These are phyloP conservation scores for Oryza glaberrima DNA, from an alignment of 176 grass and related monocot genomes.

Conservation along the genomic window DNA sequence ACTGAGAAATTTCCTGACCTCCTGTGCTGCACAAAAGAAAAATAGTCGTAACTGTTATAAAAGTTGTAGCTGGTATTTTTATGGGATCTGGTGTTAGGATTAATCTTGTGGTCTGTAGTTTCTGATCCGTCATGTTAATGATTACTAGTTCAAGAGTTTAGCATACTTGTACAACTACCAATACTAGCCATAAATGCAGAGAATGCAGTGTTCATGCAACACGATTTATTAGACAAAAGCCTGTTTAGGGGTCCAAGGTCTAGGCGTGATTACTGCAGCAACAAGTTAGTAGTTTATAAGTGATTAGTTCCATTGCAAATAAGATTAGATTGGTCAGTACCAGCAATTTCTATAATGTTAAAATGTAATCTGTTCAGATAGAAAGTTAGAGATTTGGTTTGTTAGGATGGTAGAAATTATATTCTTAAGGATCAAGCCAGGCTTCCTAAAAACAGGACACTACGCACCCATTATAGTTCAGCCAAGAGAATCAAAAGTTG, in stretches of 20 bases:
- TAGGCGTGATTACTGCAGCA: no score
- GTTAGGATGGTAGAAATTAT: not conserved
- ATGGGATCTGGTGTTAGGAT: not conserved
- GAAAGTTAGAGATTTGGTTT: not conserved
- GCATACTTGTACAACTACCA: not conserved
- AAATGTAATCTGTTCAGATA: no score
- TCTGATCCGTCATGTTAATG: not conserved
- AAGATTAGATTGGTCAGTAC: no score
- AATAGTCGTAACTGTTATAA: not conserved
- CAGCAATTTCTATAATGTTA: no score
- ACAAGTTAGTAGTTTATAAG: no score
- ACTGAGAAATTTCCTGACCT: conserved; percentile 62
- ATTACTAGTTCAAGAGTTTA: not conserved
- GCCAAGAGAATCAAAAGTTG: not conserved
- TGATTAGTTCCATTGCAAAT: no score
- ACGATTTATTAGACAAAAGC: no score
- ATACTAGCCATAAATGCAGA: not conserved
- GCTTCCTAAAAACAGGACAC: not conserved
- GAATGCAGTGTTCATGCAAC: no score
- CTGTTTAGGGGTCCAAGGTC: no score
- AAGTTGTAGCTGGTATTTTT: not conserved
- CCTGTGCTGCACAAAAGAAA: conserved; percentile 58
- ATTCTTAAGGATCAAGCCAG: not conserved
- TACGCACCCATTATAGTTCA: not conserved
- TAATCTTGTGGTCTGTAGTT: not conserved